phyloP scores from a whole-genome alignment of 2,329 filamentous ascomycete species.

The Orbilia javanica region DNA sequence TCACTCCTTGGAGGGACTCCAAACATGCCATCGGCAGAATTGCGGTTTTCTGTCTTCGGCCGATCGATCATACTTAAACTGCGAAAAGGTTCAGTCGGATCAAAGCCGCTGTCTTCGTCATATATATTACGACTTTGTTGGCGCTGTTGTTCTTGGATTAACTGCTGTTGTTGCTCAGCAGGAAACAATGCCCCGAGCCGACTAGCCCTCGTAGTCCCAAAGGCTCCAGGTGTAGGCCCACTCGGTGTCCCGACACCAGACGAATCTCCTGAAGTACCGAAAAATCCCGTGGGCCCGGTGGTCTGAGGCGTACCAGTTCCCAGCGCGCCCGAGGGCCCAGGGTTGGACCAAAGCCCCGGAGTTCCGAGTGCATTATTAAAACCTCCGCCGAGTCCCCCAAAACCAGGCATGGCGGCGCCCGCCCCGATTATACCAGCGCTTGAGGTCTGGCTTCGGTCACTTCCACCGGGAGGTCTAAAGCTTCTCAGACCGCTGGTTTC shows the following conservation, averaged over 20 bases:
- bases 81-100: slow-evolving; percentile 73
- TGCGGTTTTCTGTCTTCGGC: slow-evolving; percentile 69
- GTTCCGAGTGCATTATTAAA: slow-evolving; percentile 74
- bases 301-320: slow-evolving; percentile 77
- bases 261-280: slow-evolving; percentile 68
- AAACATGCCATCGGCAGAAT: slow-evolving; percentile 62
- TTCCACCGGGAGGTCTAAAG: slow-evolving; percentile 74
- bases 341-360: slow-evolving; percentile 75
- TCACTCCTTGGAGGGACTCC: slow-evolving; percentile 59
- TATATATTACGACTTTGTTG: slow-evolving; percentile 61
- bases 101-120: slow-evolving; percentile 73
- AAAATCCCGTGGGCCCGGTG: slow-evolving; percentile 67
- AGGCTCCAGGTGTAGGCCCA: slow-evolving; percentile 68
- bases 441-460: slow-evolving; percentile 92
- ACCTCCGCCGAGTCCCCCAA: slow-evolving; percentile 68
- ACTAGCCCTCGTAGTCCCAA: slow-evolving; percentile 79
- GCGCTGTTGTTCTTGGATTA: slow-evolving; percentile 61
- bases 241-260: slow-evolving; percentile 74
- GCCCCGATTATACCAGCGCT: slow-evolving; percentile 75
- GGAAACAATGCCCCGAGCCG: slow-evolving; percentile 91
- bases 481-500: slow-evolving; percentile 69
- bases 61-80: slow-evolving; percentile 76
- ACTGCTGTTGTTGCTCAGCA: slow-evolving; percentile 79
- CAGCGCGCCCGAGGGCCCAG: slow-evolving; percentile 73
- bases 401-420: slow-evolving; percentile 73